Evolutionary conservation across 192 early-diverging fungal species (phyloP).

Genomic region (Pilaira anomala): DNA sequence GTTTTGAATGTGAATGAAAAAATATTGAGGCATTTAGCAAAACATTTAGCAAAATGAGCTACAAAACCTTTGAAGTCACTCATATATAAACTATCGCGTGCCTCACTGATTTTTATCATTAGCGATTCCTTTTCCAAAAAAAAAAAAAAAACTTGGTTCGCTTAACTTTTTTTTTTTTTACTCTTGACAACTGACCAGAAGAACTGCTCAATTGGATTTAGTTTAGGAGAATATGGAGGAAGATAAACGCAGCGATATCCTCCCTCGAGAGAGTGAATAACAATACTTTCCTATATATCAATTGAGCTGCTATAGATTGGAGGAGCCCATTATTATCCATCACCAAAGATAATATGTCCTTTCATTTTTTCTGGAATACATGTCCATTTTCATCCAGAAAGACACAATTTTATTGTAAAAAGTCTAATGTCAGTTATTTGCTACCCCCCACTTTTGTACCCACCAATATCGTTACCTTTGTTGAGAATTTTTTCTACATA

Average conservation of each 20-base stretch:
- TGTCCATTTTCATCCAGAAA: too few relatives aligned
- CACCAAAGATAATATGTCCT: slow-evolving; percentile 20
- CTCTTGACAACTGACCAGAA: slow-evolving; percentile 30
- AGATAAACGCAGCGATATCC: slow-evolving; percentile 25
- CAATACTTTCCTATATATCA: slow-evolving; percentile 17
- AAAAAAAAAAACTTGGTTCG: too few relatives aligned
- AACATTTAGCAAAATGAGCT: slow-evolving; percentile 20
- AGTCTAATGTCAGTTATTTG: too few relatives aligned
- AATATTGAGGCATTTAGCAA: too few relatives aligned
- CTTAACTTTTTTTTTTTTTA: slow-evolving; percentile 16
- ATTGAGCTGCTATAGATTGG: slow-evolving; percentile 27
- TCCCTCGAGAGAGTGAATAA: slow-evolving; percentile 14
- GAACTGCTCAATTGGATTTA: slow-evolving; percentile 38
- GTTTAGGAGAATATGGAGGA: slow-evolving; percentile 30
- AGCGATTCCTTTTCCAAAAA: slow-evolving; percentile 22
- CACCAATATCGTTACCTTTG: too few relatives aligned
- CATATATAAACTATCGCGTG: slow-evolving; percentile 15
- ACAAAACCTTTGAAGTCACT: slow-evolving; percentile 19
- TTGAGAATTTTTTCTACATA: too few relatives aligned
- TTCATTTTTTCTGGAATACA: slow-evolving; percentile 29
- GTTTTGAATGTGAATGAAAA: too few relatives aligned
- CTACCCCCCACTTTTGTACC: too few relatives aligned
- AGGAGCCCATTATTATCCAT: too few relatives aligned
- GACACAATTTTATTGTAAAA: too few relatives aligned
- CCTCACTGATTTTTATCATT: slow-evolving; percentile 7